Evolutionary conservation across 176 grass and related monocot genomes (phyloP), one percentile per base, ranked within the genome.

Genomic region (Aegilops tauschii): DNA sequence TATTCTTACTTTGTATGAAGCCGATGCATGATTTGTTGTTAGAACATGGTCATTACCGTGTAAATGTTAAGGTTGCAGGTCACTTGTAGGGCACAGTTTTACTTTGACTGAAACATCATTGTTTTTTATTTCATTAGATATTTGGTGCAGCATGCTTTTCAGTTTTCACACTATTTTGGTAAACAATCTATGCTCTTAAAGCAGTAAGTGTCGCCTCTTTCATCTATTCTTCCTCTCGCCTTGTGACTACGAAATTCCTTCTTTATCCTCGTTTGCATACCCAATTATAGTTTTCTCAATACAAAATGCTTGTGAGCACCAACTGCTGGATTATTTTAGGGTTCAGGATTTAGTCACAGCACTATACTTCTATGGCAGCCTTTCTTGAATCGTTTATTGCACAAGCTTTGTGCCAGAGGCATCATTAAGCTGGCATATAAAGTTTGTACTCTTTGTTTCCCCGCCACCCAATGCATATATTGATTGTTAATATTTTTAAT

Each of bases 1-100:
- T 77, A 50, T 81, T 84, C 37, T 81, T 45, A 20, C 44, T 61
- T 77, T 81, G 69, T 81, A 69, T 69, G 37, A 76, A 69, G 74
- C 58, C 32, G 69, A 84, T 87, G 47, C 76, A 25, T 80, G 83
- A 61, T 74, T 80, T 80, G 28, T 79, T 90, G 73, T 86, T 88
- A 85, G 77, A 80, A 69, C 49, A 84, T 71, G 49, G 62, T 88
- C 62, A 88, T 65, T 69, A 27, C 66, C 29, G 29, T 88, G 76
- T 84, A 59, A 83, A 79, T 87, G 20, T 73, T 87, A 87, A 86
- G 73, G 73, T 79, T 83, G 65, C 74, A 56, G 13, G 32, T 83
- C 49, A 16, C 79, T 90, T 90, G 65, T 65, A 31, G 82, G 37
- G 50, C 63, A 78, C 44, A 86, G n/a, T 71, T 52, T 76, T 58